These are phyloP conservation scores for Starmera stellimalicola DNA, from an alignment of 1,139 yeast species.

Conservation along the genomic window DNA sequence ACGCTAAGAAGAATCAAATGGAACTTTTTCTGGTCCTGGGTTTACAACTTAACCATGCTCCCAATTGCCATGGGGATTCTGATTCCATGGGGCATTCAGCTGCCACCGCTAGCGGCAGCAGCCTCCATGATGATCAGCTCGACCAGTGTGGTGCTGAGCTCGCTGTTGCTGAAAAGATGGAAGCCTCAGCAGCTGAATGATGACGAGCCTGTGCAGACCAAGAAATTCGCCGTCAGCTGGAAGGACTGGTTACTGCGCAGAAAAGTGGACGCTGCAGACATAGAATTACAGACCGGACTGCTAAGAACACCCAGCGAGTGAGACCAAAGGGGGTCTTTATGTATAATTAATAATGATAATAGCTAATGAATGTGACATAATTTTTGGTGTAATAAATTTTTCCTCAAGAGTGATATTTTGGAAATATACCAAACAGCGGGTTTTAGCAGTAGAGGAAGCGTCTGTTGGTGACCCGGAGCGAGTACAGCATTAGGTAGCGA, in stretches of 20 bases:
- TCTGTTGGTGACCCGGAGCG: no score
- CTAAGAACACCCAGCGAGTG: slow-evolving; percentile 1
- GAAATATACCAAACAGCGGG: no score
- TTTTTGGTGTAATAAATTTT: no score
- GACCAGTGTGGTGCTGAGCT: slow-evolving; percentile 77
- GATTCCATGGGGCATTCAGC: slow-evolving; percentile 67
- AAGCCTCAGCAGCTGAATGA: slow-evolving; percentile 28
- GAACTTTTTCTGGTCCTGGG: slow-evolving; percentile 78
- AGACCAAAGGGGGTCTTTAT: no score
- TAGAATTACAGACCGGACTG: slow-evolving; percentile 14
- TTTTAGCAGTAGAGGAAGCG: no score
- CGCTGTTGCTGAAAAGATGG: slow-evolving; percentile 63
- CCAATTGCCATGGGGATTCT: slow-evolving; percentile 94
- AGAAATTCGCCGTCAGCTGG: slow-evolving; percentile 4
- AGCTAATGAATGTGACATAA: no score
- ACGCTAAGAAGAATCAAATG: slow-evolving; percentile 71
- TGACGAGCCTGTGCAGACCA: slow-evolving; percentile 4
- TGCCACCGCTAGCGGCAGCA: slow-evolving; percentile 88
- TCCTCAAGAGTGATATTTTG: no score
- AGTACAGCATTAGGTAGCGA: no score
- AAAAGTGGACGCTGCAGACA: slow-evolving; percentile 7
- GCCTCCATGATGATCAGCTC: slow-evolving; percentile 92
- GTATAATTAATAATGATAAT: no score
- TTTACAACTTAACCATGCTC: slow-evolving; percentile 80
- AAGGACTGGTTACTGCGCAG: slow-evolving; percentile 3